Conservation (phyloP, 495 filamentous ascomycete species). For the Pyronema omphalodes region DNA sequence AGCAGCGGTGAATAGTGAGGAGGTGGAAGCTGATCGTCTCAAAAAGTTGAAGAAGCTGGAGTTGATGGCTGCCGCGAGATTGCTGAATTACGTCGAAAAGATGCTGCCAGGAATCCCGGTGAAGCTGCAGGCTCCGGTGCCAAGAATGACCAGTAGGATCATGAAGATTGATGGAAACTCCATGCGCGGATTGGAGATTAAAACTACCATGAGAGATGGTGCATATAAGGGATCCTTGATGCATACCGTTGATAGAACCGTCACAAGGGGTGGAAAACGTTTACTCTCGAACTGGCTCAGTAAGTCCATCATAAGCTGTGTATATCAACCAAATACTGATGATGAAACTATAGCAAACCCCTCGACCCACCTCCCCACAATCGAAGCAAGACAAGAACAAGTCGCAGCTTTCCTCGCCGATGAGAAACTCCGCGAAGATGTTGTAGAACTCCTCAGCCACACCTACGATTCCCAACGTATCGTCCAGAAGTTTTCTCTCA, state of each 20-base stretch:
- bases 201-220: slow-evolving; percentile 62
- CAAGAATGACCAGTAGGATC: slow-evolving; percentile 49
- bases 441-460: slow-evolving; percentile 47
- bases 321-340: slow-evolving; percentile 2
- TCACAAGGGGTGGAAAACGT: slow-evolving; percentile 75
- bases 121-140: slow-evolving; percentile 66
- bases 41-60: slow-evolving; percentile 34
- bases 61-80: slow-evolving; percentile 46
- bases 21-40: slow-evolving; percentile 15
- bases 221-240: slow-evolving; percentile 62
- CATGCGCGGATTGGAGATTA: slow-evolving; percentile 74
- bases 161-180: slow-evolving; percentile 87
- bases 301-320: slow-evolving; percentile 24
- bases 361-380: slow-evolving; percentile 52
- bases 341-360: not conserved
- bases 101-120: slow-evolving; percentile 61
- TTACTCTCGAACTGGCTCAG: slow-evolving; percentile 68
- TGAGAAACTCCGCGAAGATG: slow-evolving; percentile 43
- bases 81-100: slow-evolving; percentile 67
- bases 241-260: slow-evolving; percentile 70
- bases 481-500: slow-evolving; percentile 81
- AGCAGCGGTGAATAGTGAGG: not conserved
- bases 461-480: slow-evolving; percentile 77
- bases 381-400: slow-evolving; percentile 65
- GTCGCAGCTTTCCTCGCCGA: slow-evolving; percentile 53